These are phyloP conservation scores for Boletellus ananiceps DNA, from an alignment of 768 basidiomycete genomes.

Conservation along the genomic window DNA sequence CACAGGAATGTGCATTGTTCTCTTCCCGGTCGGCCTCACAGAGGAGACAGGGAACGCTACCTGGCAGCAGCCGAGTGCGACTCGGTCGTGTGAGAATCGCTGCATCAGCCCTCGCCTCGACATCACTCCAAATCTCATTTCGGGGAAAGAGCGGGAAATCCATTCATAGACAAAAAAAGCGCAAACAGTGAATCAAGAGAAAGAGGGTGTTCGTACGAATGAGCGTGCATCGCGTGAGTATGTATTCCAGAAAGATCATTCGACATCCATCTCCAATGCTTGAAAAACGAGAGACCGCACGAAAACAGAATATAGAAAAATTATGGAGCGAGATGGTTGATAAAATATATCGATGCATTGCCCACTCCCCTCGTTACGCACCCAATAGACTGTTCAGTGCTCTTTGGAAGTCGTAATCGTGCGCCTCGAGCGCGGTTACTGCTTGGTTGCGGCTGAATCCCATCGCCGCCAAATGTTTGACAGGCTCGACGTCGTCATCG, in stretches of 20 bases:
- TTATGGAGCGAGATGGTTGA: slow-evolving; percentile 19
- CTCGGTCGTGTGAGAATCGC: slow-evolving; percentile 13
- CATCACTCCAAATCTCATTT: not conserved
- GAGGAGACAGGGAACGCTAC: not conserved
- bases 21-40: not conserved
- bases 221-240: slow-evolving; percentile 27
- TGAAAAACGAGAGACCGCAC: slow-evolving; percentile 13
- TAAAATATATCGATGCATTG: slow-evolving; percentile 13
- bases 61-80: not conserved
- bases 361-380: slow-evolving; percentile 11
- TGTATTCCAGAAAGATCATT: slow-evolving; percentile 25
- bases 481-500: slow-evolving; percentile 70
- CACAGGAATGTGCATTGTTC: slow-evolving; percentile 16
- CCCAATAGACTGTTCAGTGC: slow-evolving; percentile 74
- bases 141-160: slow-evolving; percentile 12
- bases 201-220: slow-evolving; percentile 16
- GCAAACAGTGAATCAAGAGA: slow-evolving; percentile 1
- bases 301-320: slow-evolving; percentile 4
- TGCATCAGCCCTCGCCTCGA: too few species aligned
- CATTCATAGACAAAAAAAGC: slow-evolving; percentile 8
- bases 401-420: slow-evolving; percentile 76
- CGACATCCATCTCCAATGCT: slow-evolving; percentile 3
- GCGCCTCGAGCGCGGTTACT: slow-evolving; percentile 76
- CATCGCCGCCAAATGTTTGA: slow-evolving; percentile 82
- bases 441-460: slow-evolving; percentile 85